A percentile compares a stretch with the other conserved stretches of the same genome.
phyloP scores from a whole-genome alignment of 192 early-diverging fungal genomes.

The Gryganskiella cystojenkinii region DNA sequence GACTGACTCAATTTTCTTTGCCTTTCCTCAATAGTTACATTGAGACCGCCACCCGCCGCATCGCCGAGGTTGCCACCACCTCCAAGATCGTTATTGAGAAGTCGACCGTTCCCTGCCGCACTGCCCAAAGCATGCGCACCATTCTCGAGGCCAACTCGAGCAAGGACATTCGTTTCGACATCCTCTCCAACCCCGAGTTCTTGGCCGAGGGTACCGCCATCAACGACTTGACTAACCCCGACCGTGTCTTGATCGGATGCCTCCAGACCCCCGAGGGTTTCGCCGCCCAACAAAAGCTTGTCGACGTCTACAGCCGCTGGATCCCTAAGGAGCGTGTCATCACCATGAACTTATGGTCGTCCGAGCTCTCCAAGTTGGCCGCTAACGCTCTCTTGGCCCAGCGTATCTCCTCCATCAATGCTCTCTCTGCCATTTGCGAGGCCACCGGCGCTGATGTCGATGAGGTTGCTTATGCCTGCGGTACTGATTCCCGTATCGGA shows the following conservation, averaged over 20 bases:
- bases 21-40: slow-evolving; percentile 66
- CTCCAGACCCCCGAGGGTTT: slow-evolving; percentile 75
- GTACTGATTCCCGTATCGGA: slow-evolving; percentile 87
- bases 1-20: slow-evolving; percentile 1
- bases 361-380: slow-evolving; percentile 93
- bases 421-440: slow-evolving; percentile 92
- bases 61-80: slow-evolving; percentile 81
- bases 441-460: slow-evolving; percentile 90
- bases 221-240: slow-evolving; percentile 83
- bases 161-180: slow-evolving; percentile 78
- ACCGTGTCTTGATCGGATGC: slow-evolving; percentile 91
- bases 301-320: slow-evolving; percentile 87
- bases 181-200: slow-evolving; percentile 96
- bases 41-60: slow-evolving; percentile 82
- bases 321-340: slow-evolving; percentile 86
- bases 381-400: slow-evolving; percentile 95
- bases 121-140: slow-evolving; percentile 84
- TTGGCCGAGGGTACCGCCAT: slow-evolving; percentile 94
- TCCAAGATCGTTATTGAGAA: slow-evolving; percentile 95
- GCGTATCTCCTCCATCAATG: slow-evolving; percentile 92
- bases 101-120: slow-evolving; percentile 95
- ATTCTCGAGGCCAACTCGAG: slow-evolving; percentile 85
- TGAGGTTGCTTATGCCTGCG: slow-evolving; percentile 92
- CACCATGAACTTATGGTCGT: slow-evolving; percentile 94
- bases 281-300: slow-evolving; percentile 81